Evolutionary conservation across 306 rosid genomes (phyloP).

Genomic region (Arachis stenosperma): DNA sequence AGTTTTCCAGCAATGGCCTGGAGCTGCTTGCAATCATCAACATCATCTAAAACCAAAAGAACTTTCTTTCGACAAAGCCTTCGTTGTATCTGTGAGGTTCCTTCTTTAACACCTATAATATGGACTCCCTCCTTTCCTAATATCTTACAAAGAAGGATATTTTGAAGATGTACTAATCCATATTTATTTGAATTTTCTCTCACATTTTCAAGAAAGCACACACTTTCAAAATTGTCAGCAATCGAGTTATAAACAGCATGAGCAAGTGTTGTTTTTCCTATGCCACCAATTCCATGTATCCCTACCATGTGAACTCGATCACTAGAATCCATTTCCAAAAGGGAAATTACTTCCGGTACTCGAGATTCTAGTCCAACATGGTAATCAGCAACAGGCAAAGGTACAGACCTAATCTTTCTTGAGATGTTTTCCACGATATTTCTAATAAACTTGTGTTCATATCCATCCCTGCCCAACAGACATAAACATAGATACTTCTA

Average conservation of each 20-base stretch:
- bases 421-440: not conserved
- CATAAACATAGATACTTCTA: not conserved
- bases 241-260: not conserved
- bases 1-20: not conserved
- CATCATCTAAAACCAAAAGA: slow-evolving; percentile 45
- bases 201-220: slow-evolving; percentile 12
- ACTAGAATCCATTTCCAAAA: slow-evolving; percentile 9
- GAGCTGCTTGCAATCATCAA: slow-evolving; percentile 25
- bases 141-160: slow-evolving; percentile 13
- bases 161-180: slow-evolving; percentile 36
- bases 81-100: not conserved
- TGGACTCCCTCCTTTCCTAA: not conserved
- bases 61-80: not conserved
- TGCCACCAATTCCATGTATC: slow-evolving; percentile 37
- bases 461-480: not conserved
- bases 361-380: slow-evolving; percentile 31
- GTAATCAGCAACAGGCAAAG: slow-evolving; percentile 19
- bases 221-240: not conserved
- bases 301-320: slow-evolving; percentile 25
- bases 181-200: slow-evolving; percentile 26
- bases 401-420: not conserved
- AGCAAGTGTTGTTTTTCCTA: slow-evolving; percentile 37
- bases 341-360: not conserved
- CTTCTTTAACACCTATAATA: not conserved
- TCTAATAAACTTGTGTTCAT: not conserved